Evolutionary conservation across 805 yeast species (phyloP).

Genomic region (Wickerhamomyces strasburgensis): DNA sequence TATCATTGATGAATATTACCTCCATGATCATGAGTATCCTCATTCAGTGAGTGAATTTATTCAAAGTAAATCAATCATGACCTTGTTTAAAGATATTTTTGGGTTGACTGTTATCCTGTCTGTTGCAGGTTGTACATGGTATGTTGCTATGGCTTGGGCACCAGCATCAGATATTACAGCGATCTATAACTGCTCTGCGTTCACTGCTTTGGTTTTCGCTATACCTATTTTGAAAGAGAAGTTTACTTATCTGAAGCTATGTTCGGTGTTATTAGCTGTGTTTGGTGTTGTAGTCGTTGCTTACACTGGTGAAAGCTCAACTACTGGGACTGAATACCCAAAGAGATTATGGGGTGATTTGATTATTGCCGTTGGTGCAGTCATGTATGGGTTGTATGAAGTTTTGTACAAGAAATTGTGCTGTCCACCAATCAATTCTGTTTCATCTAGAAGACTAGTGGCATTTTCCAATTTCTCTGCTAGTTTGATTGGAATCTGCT

Average conservation of each 20-base stretch:
- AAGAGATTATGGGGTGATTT: constrained; percentile 63
- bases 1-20: constrained; percentile 13
- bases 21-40: constrained; percentile 16
- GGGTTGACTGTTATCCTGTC: constrained; percentile 55
- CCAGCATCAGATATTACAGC: constrained; percentile 87
- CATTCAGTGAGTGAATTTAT: constrained; percentile 10
- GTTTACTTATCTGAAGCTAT: constrained; percentile 56
- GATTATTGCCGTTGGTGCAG: constrained; percentile 67
- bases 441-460: constrained; percentile 63
- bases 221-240: constrained; percentile 66
- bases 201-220: constrained; percentile 81
- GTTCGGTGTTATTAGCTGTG: constrained; percentile 68
- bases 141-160: constrained; percentile 72
- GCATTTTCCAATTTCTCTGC: constrained; percentile 77
- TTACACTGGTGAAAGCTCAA: constrained; percentile 42
- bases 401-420: constrained; percentile 71
- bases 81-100: constrained; percentile 40
- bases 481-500: constrained; percentile 57
- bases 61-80: constrained; percentile 20
- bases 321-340: constrained; percentile 38
- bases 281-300: constrained; percentile 77
- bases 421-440: constrained; percentile 68
- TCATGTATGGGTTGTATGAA: constrained; percentile 77
- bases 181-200: constrained; percentile 84
- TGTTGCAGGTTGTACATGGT: constrained; percentile 81